Percentiles rank a stretch among this genome's conserved stretches.
Evolutionary conservation across 148 eudicot genomes (phyloP).

Genomic region (Persicaria maculosa): DNA sequence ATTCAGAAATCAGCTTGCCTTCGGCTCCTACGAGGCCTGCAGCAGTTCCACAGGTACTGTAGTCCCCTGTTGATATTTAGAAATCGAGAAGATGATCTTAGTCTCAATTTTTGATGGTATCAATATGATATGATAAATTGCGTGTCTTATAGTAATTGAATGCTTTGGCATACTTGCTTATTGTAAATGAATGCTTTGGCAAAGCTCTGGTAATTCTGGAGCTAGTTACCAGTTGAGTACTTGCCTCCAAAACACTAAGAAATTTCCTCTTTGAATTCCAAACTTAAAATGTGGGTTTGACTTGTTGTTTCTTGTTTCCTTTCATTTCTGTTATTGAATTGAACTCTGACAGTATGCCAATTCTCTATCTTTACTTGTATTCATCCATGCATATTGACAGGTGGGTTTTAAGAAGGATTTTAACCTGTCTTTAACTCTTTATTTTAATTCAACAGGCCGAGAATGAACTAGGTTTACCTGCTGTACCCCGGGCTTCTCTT

Average conservation of each 20-base stretch:
- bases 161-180: background rate
- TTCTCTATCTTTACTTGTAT: background rate
- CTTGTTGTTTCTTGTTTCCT: background rate
- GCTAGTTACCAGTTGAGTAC: background rate
- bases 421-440: background rate
- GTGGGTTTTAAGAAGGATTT: background rate
- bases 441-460: constrained; percentile 37
- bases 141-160: background rate
- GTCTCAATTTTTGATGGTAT: background rate
- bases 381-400: background rate
- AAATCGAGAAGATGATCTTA: background rate
- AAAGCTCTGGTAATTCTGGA: background rate
- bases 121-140: background rate
- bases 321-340: background rate
- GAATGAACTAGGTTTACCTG: constrained; percentile 81
- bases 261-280: background rate
- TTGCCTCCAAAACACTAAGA: background rate
- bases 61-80: background rate
- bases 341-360: background rate
- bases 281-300: background rate
- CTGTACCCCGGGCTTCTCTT: constrained; percentile 80
- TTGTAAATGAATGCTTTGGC: background rate
- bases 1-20: constrained; percentile 77
- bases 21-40: constrained; percentile 68
- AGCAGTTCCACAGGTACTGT: constrained; percentile 56